Evolutionary conservation across 495 filamentous ascomycete genomes (phyloP).

Genomic region (Bacidia gigantensis): DNA sequence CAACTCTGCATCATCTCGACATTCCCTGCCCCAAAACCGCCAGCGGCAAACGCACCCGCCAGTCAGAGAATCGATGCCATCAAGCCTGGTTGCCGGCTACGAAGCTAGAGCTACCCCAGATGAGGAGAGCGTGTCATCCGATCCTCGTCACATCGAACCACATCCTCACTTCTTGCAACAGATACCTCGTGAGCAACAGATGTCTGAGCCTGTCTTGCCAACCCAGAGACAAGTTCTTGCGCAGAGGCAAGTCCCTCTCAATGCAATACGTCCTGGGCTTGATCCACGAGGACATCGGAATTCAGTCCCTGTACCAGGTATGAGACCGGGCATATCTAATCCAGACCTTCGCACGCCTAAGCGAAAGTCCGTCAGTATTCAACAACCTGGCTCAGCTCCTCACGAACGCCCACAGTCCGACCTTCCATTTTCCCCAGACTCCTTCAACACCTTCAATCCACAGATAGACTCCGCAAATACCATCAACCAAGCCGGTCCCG

Average conservation of each 20-base stretch:
- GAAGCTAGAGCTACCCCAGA: conserved; percentile 45
- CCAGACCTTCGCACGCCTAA: conserved; percentile 48
- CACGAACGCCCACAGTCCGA: conserved; percentile 42
- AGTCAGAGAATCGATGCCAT: conserved; percentile 37
- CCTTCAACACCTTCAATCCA: conserved; percentile 66
- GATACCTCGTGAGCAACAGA: conserved; percentile 4
- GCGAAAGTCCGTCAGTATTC: conserved; percentile 61
- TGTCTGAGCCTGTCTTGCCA: not conserved
- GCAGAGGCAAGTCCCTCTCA: not conserved
- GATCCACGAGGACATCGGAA: conserved; percentile 14
- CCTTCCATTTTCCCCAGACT: conserved; percentile 80
- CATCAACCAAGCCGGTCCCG: conserved; percentile 21
- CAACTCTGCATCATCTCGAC: not conserved
- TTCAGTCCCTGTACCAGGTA: conserved; percentile 24
- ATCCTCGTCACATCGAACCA: conserved; percentile 12
- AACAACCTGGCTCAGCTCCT: conserved; percentile 39
- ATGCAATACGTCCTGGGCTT: not conserved
- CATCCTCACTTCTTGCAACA: conserved; percentile 2
- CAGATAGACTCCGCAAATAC: conserved; percentile 19
- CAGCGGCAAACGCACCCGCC: conserved; percentile 23
- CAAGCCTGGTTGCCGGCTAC: conserved; percentile 57
- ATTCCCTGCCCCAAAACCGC: not conserved
- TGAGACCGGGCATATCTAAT: conserved; percentile 36
- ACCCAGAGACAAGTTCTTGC: not conserved
- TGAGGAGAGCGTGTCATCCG: conserved; percentile 37